Conservation (phyloP, 2,329 filamentous ascomycete genomes). For the Aureobasidium sp. region DNA sequence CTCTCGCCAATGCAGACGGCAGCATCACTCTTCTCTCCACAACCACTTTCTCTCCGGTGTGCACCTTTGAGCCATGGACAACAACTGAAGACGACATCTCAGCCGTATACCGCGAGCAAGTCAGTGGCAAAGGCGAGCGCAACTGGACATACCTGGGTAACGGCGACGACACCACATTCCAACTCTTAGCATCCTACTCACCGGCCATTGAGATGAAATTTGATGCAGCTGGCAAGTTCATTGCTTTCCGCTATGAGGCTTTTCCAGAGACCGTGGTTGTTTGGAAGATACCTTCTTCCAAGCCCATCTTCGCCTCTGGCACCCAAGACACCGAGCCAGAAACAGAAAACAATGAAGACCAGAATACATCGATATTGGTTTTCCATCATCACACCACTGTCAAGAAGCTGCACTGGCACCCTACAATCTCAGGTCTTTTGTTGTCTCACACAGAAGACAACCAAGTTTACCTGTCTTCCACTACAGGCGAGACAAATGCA, state of each 20-base stretch:
- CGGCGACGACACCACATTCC: constrained; percentile 21
- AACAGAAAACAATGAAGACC: constrained; percentile 20
- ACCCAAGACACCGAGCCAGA: neutral
- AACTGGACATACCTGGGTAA: constrained; percentile 24
- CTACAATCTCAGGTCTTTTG: constrained; percentile 26
- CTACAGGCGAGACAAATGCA: constrained; percentile 13
- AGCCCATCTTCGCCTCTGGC: neutral
- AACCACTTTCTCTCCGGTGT: constrained; percentile 21
- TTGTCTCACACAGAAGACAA: constrained; percentile 35
- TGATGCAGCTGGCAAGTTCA: neutral
- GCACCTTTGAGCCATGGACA: constrained; percentile 21
- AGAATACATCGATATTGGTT: constrained; percentile 27
- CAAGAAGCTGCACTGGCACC: constrained; percentile 37
- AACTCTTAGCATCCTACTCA: constrained; percentile 20
- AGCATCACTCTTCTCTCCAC: constrained; percentile 23
- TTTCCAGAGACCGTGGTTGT: constrained; percentile 13
- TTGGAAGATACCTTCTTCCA: constrained; percentile 15
- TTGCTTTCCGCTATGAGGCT: neutral
- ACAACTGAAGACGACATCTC: neutral
- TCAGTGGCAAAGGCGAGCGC: constrained; percentile 18
- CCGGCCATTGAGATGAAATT: constrained; percentile 7
- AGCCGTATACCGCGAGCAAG: constrained; percentile 16
- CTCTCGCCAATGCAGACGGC: constrained; percentile 21
- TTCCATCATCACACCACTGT: constrained; percentile 37
- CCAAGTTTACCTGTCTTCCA: constrained; percentile 31